Percentiles rank a stretch among this genome's conserved stretches.
Conservation (phyloP, 1,139 yeast species). For the Lodderomyces elongisporus region DNA sequence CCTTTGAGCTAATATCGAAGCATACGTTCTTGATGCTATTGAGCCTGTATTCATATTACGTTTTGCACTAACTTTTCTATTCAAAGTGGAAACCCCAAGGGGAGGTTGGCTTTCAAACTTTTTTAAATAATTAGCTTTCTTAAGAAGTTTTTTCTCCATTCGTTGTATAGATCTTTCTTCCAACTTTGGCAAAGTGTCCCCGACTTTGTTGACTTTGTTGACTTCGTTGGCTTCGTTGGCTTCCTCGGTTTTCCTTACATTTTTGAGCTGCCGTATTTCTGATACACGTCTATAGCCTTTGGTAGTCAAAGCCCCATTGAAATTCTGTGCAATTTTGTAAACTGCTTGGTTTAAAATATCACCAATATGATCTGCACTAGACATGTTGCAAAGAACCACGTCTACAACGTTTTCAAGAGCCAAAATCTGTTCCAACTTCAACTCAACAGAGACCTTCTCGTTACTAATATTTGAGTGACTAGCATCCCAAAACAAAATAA, state of each 20-base stretch:
- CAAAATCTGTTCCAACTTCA: conserved; percentile 15
- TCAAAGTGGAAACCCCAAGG: background rate
- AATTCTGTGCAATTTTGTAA: conserved; percentile 18
- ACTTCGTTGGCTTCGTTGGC: conserved; percentile 1
- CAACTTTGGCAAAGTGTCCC: background rate
- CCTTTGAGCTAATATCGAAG: conserved; percentile 8
- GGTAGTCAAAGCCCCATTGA: conserved; percentile 27
- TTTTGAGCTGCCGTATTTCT: conserved; percentile 7
- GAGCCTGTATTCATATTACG: conserved; percentile 10
- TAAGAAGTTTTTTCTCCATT: conserved; percentile 23
- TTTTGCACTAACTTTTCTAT: conserved; percentile 4
- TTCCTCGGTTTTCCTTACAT: conserved; percentile 1
- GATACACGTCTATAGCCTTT: conserved; percentile 24
- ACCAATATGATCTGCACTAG: conserved; percentile 24
- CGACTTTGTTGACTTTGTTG: background rate
- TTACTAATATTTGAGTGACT: conserved; percentile 16
- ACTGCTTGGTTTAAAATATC: conserved; percentile 24
- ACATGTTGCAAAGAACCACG: conserved; percentile 35
- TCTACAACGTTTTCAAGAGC: conserved; percentile 15
- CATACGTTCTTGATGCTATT: conserved; percentile 7
- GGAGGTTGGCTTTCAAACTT: conserved; percentile 20
- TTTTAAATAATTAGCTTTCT: conserved; percentile 27
- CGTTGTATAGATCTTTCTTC: conserved; percentile 7
- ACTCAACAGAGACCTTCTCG: conserved; percentile 16
- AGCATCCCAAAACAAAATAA: conserved; percentile 38